Base-by-base conservation (phyloP, 2,329 filamentous ascomycete species). In the Epichloe glyceriae region DNA sequence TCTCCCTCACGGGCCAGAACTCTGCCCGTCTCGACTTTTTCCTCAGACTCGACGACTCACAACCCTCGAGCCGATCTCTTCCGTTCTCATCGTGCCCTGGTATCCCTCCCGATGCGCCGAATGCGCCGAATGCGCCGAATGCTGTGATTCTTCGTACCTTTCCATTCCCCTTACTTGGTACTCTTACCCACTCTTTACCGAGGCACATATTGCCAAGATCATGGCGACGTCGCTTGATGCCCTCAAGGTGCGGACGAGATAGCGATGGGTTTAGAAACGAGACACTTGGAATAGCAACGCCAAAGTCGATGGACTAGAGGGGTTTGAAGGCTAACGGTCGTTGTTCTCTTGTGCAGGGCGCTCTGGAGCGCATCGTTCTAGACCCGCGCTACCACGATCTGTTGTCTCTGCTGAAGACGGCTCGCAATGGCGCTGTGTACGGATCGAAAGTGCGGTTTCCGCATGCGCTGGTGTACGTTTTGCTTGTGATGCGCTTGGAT, bases 391-490 rank as follows among this genome's bases (percentile, higher is more conserved):
- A 95, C 70, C 88, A 93, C 61, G 88, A 93, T 61, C 67, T 89
- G 51, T 79, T 98, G 55, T 81, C 87, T 52, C 76, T 98, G 58
- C 67, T 95, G 67, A 98, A 98, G 78, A 88, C 83, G 61, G 86
- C 93, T 58, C 88, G 93, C 70, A 98, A 97, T 81, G 93, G 93
- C 67, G 83, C 90, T 57, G 88, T 98, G 56, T 98, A 98, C 71
- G 93, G 93, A 54, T 82, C 87, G 61, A 97, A 97, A 79, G 88
- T 98, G 68, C 90, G 93, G 56, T 97, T 98, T 72, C 93, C 93
- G 57, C 93, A 98, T 72, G 93, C 93, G 54, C 78, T 98, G 59
- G 93, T 98, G 73, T 77, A 69, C 55, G 73, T 56, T 72, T 20
- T 6, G 3, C 22, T 34, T 12, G 12, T 15, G 8, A 2, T 10